Evolutionary conservation across 352 stramenopile species (phyloP).

Genomic region (Pseudoperonospora humuli): DNA sequence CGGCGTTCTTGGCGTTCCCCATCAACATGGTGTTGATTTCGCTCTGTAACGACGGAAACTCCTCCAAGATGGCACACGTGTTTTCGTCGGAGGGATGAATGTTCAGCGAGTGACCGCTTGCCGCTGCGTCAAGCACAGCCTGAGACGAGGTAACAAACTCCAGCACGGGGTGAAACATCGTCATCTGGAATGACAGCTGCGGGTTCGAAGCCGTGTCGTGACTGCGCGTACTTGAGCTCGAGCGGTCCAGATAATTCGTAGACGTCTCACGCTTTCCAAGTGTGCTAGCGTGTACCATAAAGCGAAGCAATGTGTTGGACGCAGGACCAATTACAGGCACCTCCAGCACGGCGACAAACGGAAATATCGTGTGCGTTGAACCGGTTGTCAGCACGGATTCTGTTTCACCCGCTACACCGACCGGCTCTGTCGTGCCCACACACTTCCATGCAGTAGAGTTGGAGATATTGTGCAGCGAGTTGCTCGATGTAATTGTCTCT

Average conservation of each 20-base stretch:
- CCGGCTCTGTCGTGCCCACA: constrained; percentile 72
- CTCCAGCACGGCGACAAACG: constrained; percentile 81
- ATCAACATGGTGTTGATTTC: constrained; percentile 65
- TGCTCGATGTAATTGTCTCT: constrained; percentile 42
- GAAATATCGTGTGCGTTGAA: constrained; percentile 56
- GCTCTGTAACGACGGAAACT: constrained; percentile 50
- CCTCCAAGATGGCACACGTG: constrained; percentile 66
- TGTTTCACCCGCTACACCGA: constrained; percentile 55
- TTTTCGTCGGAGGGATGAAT: constrained; percentile 73
- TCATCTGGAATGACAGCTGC: constrained; percentile 76
- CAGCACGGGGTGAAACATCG: constrained; percentile 77
- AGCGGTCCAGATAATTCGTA: constrained; percentile 34
- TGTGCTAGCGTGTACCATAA: constrained; percentile 77
- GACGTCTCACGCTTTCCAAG: constrained; percentile 58
- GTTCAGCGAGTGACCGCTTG: constrained; percentile 68
- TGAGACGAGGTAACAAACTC: constrained; percentile 85
- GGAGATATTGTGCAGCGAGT: constrained; percentile 43
- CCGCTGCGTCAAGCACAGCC: constrained; percentile 72
- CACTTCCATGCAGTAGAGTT: constrained; percentile 70
- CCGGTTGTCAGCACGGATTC: constrained; percentile 55
- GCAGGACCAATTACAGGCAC: constrained; percentile 73
- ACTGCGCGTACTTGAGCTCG: constrained; percentile 30
- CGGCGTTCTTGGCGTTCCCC: constrained; percentile 67
- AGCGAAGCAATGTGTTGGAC: constrained; percentile 79
- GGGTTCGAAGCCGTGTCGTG: constrained; percentile 33